phyloP scores from a whole-genome alignment of 345 rosid genomes.

The Eucalyptus sideroxylon region DNA sequence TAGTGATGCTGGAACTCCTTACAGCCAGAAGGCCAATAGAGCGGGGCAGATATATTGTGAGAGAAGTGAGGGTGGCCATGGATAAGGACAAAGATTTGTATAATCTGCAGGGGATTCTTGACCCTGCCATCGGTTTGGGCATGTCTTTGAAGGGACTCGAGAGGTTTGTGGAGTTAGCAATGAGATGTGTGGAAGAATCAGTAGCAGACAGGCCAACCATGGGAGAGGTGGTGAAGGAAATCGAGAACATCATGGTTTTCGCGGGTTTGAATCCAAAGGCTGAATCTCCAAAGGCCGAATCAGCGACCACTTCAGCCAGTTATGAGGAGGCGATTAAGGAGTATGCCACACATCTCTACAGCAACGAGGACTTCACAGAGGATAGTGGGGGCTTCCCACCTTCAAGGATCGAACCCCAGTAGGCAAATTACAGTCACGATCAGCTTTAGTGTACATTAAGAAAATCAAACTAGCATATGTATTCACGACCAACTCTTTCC shows the following conservation, averaged over 20 bases:
- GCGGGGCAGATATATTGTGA: conserved; percentile 72
- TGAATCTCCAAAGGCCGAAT: conserved; percentile 47
- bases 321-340: conserved; percentile 21
- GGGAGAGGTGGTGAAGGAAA: conserved; percentile 70
- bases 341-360: conserved; percentile 19
- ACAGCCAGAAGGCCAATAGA: conserved; percentile 71
- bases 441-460: not conserved
- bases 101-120: conserved; percentile 55
- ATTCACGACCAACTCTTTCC: not conserved
- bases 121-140: conserved; percentile 36
- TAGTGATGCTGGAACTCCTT: conserved; percentile 65
- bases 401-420: conserved; percentile 34
- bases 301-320: conserved; percentile 36
- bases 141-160: conserved; percentile 43
- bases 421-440: not conserved
- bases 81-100: conserved; percentile 41
- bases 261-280: conserved; percentile 51
- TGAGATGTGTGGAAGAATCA: conserved; percentile 52
- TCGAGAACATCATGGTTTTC: conserved; percentile 52
- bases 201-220: conserved; percentile 56
- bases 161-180: conserved; percentile 48
- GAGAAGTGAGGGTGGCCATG: conserved; percentile 55
- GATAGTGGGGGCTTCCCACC: conserved; percentile 29
- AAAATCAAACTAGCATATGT: not conserved
- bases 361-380: conserved; percentile 13